Percentiles rank a stretch among this genome's conserved stretches.
Conservation (phyloP, 1,139 yeast genomes). For the Candida dubliniensis region DNA sequence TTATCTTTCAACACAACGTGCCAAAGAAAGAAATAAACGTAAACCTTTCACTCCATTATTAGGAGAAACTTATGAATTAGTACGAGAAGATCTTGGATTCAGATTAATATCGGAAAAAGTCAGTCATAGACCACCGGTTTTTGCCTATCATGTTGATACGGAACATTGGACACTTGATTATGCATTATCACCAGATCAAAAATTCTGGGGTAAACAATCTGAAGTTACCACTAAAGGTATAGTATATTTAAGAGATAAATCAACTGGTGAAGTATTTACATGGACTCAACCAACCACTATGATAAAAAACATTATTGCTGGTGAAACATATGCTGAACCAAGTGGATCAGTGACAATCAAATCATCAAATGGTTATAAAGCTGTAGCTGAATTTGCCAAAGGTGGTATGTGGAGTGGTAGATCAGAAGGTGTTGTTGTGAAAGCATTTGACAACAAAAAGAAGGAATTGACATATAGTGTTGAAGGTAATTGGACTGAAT, state of each 20-base stretch:
- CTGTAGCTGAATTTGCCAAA: constrained; percentile 70
- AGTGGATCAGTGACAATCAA: constrained; percentile 64
- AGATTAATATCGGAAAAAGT: constrained; percentile 78
- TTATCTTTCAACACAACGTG: constrained; percentile 65
- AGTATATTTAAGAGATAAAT: constrained; percentile 53
- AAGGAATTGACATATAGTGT: constrained; percentile 43
- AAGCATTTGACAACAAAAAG: constrained; percentile 45
- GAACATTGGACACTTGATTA: constrained; percentile 73
- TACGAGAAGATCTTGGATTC: constrained; percentile 72
- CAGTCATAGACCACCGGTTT: constrained; percentile 75
- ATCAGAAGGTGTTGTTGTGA: constrained; percentile 71
- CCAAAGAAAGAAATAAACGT: constrained; percentile 71
- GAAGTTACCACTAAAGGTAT: constrained; percentile 79
- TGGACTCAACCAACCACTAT: constrained; percentile 85
- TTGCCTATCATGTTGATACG: constrained; percentile 78
- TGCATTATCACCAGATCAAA: constrained; percentile 79
- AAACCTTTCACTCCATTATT: constrained; percentile 91
- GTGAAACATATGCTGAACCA: constrained; percentile 95
- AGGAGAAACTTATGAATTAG: constrained; percentile 85
- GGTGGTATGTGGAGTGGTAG: constrained; percentile 83
- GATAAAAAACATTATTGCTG: constrained; percentile 85
- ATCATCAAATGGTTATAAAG: constrained; percentile 66
- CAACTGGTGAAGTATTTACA: constrained; percentile 68
- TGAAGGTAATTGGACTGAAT: constrained; percentile 78
- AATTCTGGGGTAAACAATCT: constrained; percentile 93